Conservation (phyloP, 306 rosid species). For the barrel medic (Medicago truncatula) region DNA sequence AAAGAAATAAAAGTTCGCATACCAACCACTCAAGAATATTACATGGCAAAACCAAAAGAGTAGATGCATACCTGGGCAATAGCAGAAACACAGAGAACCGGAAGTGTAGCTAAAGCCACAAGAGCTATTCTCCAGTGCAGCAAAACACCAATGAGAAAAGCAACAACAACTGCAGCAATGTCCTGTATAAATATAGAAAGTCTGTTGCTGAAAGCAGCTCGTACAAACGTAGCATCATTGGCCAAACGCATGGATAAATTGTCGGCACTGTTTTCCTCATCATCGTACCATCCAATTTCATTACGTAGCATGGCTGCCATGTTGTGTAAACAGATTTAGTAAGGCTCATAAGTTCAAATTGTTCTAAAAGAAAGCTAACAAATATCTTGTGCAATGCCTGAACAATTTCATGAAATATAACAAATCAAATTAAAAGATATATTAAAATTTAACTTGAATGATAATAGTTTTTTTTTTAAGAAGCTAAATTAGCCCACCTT, state of each 20-base stretch:
- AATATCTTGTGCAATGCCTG: slow-evolving; percentile 3
- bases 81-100: slow-evolving; percentile 89
- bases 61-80: slow-evolving; percentile 84
- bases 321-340: slow-evolving; percentile 47
- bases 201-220: slow-evolving; percentile 98
- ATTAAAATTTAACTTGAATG: slow-evolving; percentile 1
- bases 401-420: background rate
- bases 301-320: slow-evolving; percentile 96
- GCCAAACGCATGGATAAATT: slow-evolving; percentile 99
- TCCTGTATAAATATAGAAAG: slow-evolving; percentile 98
- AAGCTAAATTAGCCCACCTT: too few relatives aligned
- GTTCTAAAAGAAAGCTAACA: slow-evolving; percentile 9
- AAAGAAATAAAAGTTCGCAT: slow-evolving; percentile 31
- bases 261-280: slow-evolving; percentile 96
- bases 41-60: slow-evolving; percentile 35
- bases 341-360: slow-evolving; percentile 26
- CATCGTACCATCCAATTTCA: slow-evolving; percentile 99
- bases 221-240: slow-evolving; percentile 97
- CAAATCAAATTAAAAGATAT: slow-evolving; percentile 8
- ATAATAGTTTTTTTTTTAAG: too few relatives aligned
- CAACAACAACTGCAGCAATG: slow-evolving; percentile 95
- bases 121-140: slow-evolving; percentile 96
- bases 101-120: slow-evolving; percentile 96
- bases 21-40: slow-evolving; percentile 36
- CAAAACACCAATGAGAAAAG: slow-evolving; percentile 86